phyloP scores from a whole-genome alignment of 1,284 basidiomycete genomes.

The Trichosporon coremiiforme region DNA sequence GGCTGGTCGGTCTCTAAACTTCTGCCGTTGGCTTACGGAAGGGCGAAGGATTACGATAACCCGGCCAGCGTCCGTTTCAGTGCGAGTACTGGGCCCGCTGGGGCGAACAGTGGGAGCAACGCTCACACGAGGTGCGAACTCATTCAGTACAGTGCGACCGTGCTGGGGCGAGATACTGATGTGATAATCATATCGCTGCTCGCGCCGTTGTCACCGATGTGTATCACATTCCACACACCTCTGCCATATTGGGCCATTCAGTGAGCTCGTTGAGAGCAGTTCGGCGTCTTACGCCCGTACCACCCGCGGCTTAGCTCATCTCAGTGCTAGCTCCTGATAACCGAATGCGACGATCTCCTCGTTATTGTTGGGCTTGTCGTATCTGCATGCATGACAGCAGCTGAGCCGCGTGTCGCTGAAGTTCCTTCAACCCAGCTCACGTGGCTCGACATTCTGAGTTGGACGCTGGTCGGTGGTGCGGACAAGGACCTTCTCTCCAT shows the following conservation, averaged over 20 bases:
- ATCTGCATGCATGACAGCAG: background rate
- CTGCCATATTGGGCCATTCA: background rate
- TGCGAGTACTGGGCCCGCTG: background rate
- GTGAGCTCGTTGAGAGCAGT: background rate
- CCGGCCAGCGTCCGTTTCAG: background rate
- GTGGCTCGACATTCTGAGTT: background rate
- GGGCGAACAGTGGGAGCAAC: background rate
- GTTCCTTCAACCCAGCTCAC: background rate
- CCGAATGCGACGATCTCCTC: background rate
- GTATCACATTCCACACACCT: background rate
- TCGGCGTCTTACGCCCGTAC: background rate
- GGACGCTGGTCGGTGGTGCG: no score
- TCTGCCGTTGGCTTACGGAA: background rate
- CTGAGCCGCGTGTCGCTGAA: background rate
- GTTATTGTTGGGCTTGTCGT: background rate
- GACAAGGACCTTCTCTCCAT: no score
- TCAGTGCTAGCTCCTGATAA: background rate
- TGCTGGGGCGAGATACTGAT: background rate
- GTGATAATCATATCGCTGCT: background rate
- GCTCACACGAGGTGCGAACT: background rate
- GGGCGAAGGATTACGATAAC: background rate
- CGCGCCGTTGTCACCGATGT: background rate
- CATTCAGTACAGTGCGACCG: background rate
- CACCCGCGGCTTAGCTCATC: background rate
- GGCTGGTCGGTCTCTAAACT: conserved; percentile 13